Percentiles rank a stretch among this genome's conserved stretches.
Evolutionary conservation across 139 green algal genomes (phyloP).

Genomic region (Picochlorum sp.): DNA sequence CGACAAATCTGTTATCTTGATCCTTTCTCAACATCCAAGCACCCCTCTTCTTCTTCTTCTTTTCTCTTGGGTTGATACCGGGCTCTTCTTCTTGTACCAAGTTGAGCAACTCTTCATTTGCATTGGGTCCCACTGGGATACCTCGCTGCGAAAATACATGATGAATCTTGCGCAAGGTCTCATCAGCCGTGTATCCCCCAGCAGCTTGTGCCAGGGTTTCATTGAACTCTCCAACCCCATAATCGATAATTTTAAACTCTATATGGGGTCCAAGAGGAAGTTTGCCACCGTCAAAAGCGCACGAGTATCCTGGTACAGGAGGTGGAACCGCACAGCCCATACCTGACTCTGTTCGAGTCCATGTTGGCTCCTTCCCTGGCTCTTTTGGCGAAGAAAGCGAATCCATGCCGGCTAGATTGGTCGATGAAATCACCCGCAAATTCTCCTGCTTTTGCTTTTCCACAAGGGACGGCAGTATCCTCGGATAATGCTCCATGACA

Average conservation of each 20-base stretch:
- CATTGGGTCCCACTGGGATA: background rate
- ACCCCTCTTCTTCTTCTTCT: background rate
- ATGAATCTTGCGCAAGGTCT: background rate
- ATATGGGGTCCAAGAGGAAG: slow-evolving; percentile 23
- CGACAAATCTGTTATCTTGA: background rate
- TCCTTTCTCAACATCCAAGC: background rate
- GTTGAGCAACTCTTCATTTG: background rate
- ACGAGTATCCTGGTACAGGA: slow-evolving; percentile 11
- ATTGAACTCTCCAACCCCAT: slow-evolving; percentile 8
- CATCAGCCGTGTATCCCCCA: slow-evolving; percentile 3
- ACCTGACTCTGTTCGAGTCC: background rate
- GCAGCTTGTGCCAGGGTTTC: slow-evolving; percentile 12
- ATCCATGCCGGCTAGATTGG: background rate
- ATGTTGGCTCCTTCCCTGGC: background rate
- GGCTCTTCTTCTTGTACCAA: background rate
- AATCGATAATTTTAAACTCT: slow-evolving; percentile 27
- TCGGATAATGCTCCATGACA: slow-evolving; percentile 26
- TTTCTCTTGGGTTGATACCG: background rate
- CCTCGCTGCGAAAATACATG: background rate
- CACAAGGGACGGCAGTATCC: background rate
- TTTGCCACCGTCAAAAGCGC: slow-evolving; percentile 9
- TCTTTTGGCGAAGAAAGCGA: background rate
- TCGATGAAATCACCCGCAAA: background rate
- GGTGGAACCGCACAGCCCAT: background rate
- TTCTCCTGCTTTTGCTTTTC: slow-evolving; percentile 2